Percentiles rank a stretch among this genome's conserved stretches.
These are phyloP conservation scores for Prunella vulgaris DNA, from an alignment of 257 asterid species.

Conservation along the genomic window DNA sequence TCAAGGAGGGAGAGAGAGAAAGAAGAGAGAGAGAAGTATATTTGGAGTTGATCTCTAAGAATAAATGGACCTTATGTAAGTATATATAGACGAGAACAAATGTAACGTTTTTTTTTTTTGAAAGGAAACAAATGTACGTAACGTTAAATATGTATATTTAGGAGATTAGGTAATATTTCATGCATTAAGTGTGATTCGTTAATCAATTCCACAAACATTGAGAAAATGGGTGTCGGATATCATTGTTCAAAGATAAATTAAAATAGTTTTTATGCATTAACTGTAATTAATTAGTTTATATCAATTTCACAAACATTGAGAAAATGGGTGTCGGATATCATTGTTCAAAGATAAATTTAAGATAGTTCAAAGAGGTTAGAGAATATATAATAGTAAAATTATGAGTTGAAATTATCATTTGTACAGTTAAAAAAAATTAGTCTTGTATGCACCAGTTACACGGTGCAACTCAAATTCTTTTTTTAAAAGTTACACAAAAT, in stretches of 20 bases:
- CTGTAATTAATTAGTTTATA: slow-evolving; percentile 9
- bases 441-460: no score
- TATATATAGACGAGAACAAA: slow-evolving; percentile 11
- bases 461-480: no score
- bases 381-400: no score
- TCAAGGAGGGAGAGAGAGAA: not conserved
- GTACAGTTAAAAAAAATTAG: no score
- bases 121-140: no score
- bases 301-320: not conserved
- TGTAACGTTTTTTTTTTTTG: no score
- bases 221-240: not conserved
- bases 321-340: not conserved
- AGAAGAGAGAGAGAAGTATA: not conserved
- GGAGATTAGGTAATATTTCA: slow-evolving; percentile 13
- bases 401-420: no score
- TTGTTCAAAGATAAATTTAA: no score
- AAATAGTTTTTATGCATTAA: not conserved
- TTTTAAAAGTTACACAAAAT: no score
- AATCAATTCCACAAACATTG: slow-evolving; percentile 4
- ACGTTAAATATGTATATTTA: no score
- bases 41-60: not conserved
- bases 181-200: slow-evolving; percentile 7
- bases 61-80: not conserved
- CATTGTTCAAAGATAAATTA: no score
- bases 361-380: no score